Evolutionary conservation across 163 green algal species (phyloP), one percentile per base, ranked within the genome.

Genomic region (Scenedesmus sp.): DNA sequence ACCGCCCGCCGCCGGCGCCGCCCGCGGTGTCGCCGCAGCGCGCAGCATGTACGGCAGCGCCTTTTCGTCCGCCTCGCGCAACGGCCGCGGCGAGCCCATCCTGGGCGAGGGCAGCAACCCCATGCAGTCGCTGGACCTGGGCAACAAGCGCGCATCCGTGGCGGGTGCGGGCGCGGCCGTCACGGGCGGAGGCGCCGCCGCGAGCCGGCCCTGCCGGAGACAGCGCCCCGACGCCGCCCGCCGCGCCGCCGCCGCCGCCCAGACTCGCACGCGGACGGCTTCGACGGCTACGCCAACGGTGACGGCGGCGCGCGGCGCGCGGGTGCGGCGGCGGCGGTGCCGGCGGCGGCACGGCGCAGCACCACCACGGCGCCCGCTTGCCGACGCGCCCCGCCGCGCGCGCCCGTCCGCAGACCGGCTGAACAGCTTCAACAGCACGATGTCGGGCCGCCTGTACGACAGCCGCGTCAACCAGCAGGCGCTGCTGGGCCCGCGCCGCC

Each of bases 401-500:
- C 28, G n/a, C 62, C n/a, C 20, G 3, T 34, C 4, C 26, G 71
- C 42, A 72, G 71, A 80, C 28, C 60, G 71, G 28, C 24, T 80
- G 15, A 60, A 51, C 60, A 71, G 71, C 71, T 44, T 80, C 15
- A 72, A 53, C 58, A 64, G 58, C 71, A 76, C 45, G 28, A 42
- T 72, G 47, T 71, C 71, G 26, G 71, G 45, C 17, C 71, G 71
- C n/a, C 5, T 64, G 15, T 71, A 63, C n/a, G 71, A 80, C 58
- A 42, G 58, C 60, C 24, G 54, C 50, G 36, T 54, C 24, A 70
- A 44, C 57, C 48, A 95, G 76, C 29, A 94, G 84, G 84, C 91
- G 75, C 80, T 91, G 56, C 85, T 91, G 36, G 84, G 86, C 17
- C 71, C 80, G 9, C 78, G 76, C 34, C 80, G 87, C 17, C 87